These are phyloP conservation scores for Fusarium chaquense DNA, from an alignment of 2,329 filamentous ascomycete genomes.

Conservation along the genomic window DNA sequence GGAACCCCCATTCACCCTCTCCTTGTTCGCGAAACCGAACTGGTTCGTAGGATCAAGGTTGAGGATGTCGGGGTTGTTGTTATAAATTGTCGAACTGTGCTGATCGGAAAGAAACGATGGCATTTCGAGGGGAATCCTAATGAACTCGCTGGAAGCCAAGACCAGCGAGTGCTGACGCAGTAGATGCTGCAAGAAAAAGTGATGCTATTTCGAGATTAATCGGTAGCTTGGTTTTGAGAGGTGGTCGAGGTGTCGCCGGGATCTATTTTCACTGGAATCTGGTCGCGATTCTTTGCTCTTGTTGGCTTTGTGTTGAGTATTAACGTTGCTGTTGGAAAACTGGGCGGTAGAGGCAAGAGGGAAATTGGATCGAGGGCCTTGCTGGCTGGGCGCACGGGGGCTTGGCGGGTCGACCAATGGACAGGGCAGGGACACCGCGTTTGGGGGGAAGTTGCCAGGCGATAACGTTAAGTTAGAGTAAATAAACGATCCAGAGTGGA, in stretches of 20 bases:
- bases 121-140: constrained; percentile 57
- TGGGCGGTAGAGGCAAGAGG: constrained; percentile 38
- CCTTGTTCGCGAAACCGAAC: constrained; percentile 53
- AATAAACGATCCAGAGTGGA: constrained; percentile 16
- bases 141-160: constrained; percentile 40
- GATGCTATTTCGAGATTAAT: constrained; percentile 41
- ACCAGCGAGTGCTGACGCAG: constrained; percentile 42
- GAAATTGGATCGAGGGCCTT: constrained; percentile 47
- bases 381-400: constrained; percentile 45
- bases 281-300: constrained; percentile 11
- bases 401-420: constrained; percentile 48
- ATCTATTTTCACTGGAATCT: constrained; percentile 20
- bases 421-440: constrained; percentile 38
- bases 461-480: constrained; percentile 9
- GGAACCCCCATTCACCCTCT: constrained; percentile 53
- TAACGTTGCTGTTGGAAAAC: constrained; percentile 38
- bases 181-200: constrained; percentile 45
- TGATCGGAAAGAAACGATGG: constrained; percentile 66
- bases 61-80: constrained; percentile 58
- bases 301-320: constrained; percentile 35
- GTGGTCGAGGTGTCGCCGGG: constrained; percentile 27
- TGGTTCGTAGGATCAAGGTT: constrained; percentile 58
- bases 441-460: constrained; percentile 21
- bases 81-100: constrained; percentile 58
- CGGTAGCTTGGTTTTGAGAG: constrained; percentile 23